These are phyloP conservation scores for Kentomonas sorsogonicus DNA, from an alignment of 208 protist genomes.

Conservation along the genomic window DNA sequence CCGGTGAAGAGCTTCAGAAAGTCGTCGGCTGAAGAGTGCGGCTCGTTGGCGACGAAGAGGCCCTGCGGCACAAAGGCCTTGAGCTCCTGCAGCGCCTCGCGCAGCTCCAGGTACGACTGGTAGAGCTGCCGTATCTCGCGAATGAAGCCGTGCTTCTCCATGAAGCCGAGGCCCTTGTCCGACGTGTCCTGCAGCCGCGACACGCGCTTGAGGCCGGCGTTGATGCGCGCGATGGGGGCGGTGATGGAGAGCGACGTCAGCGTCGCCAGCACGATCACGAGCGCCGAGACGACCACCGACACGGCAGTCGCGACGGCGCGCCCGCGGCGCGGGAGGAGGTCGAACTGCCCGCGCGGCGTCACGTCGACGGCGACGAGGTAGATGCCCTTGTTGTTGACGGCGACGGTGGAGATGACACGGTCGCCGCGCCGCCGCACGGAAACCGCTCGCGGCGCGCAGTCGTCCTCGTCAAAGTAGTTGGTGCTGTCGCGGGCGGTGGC, in stretches of 20 bases:
- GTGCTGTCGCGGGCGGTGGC: too few species aligned
- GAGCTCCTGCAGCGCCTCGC: constrained; percentile 35
- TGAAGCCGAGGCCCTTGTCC: constrained; percentile 7
- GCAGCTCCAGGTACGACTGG: constrained; percentile 29
- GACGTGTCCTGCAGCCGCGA: constrained; percentile 15
- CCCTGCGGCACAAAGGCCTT: constrained; percentile 47
- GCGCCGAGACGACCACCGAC: constrained; percentile 12
- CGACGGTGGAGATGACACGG: too few species aligned
- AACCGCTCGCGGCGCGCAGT: too few species aligned
- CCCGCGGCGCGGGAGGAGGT: constrained; percentile 2
- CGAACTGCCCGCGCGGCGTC: constrained; percentile 19
- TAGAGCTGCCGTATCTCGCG: constrained; percentile 30
- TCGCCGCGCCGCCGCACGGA: too few species aligned
- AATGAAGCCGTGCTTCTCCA: constrained; percentile 3
- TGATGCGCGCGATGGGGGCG: constrained; percentile 28
- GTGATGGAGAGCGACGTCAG: constrained; percentile 20
- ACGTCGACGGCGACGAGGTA: constrained; percentile 21
- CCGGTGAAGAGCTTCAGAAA: too few species aligned
- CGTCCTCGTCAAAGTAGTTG: too few species aligned
- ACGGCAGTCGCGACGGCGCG: constrained; percentile 16
- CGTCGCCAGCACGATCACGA: constrained; percentile 13
- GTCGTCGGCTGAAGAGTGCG: background rate
- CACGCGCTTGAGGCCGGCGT: constrained; percentile 20
- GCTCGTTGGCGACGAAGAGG: constrained; percentile 14
- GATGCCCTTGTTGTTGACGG: constrained; percentile 15